Base-by-base conservation (phyloP, 2,329 filamentous ascomycete species). In the Rhytidhysteron rufulum region DNA sequence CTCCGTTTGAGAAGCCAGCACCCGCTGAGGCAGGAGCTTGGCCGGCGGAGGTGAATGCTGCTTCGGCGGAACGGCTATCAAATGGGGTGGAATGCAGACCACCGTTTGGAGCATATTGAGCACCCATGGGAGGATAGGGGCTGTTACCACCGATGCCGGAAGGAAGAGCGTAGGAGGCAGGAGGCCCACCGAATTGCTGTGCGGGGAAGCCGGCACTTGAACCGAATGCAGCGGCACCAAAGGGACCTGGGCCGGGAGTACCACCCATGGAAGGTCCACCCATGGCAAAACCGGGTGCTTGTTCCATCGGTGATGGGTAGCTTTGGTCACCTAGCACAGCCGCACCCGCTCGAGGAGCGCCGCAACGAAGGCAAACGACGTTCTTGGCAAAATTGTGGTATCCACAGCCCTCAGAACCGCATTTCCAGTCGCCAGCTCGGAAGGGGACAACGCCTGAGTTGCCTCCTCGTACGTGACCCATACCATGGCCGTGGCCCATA, bases 321-420 rank as follows among this genome's bases (percentile, higher is more conserved):
- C 87, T 88, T 29, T 89, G 91, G 66, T 97, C 93, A 21, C 91
- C 91, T 42, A 97, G 88, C 37, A 98, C 87, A 13, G 91, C 90
- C 43, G 93, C 93, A 48, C 87, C 88, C 45, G 91, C 91, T 55
- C 93, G 88, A 66, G 89, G 94, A 39, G 91, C 93, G 65, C 93
- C 93, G 63, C 93, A 98, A 44, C 93, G 87, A 48, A 98, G 80
- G 68, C 93, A 98, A 70, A 88, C 95, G 42, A 97, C 91, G 58
- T 98, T 98, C 80, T 98, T 98, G 47, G 93, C 93, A 63, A 98
- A 98, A 73, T 98, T 98, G 75, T 98, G 93, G 68, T 98, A 98
- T 43, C 87, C 88, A 65, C 93, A 98, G 27, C 90, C 89, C 62
- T 98, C 93, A 50, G 93, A 93, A 41, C 93, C 93, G 62, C 93